Conservation (phyloP, 2,329 filamentous ascomycete genomes). For the Volutella citrinella region DNA sequence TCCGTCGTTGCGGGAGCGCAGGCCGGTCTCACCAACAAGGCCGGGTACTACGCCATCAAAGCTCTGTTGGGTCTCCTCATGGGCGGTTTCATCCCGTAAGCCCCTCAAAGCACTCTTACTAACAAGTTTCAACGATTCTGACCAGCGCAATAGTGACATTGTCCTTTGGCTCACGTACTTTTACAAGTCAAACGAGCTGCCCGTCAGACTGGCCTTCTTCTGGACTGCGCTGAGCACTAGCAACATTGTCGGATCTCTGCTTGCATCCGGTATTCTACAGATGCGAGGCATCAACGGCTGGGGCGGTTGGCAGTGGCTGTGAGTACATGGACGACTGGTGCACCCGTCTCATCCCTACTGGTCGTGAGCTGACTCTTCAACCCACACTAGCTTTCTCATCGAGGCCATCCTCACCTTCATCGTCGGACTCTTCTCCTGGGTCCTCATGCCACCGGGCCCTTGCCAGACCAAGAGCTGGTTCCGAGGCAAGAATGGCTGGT, state of each 20-base stretch:
- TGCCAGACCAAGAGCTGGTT: conserved; percentile 54
- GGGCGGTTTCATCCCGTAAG: conserved; percentile 49
- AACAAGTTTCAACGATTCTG: background rate
- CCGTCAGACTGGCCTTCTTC: conserved; percentile 63
- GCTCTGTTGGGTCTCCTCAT: conserved; percentile 44
- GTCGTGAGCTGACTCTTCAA: too few relatives aligned
- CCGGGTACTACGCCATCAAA: conserved; percentile 40
- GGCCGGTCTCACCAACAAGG: conserved; percentile 32
- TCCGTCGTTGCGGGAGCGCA: conserved; percentile 38
- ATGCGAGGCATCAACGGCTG: conserved; percentile 35
- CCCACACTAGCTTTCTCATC: conserved; percentile 49
- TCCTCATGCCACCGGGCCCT: conserved; percentile 44
- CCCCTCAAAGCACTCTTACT: conserved; percentile 5
- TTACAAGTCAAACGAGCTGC: conserved; percentile 69
- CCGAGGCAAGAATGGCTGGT: conserved; percentile 59
- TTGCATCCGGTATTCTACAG: conserved; percentile 39
- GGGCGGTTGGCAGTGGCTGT: conserved; percentile 39
- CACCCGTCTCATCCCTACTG: too few relatives aligned
- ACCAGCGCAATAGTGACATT: conserved; percentile 32
- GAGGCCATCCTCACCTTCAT: conserved; percentile 45
- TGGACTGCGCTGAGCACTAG: conserved; percentile 64
- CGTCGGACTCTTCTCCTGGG: conserved; percentile 42
- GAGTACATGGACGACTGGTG: too few relatives aligned
- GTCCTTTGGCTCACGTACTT: conserved; percentile 72
- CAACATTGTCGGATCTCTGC: conserved; percentile 50